phyloP scores from a whole-genome alignment of 495 filamentous ascomycete genomes.

The Penicillium flavigenum region DNA sequence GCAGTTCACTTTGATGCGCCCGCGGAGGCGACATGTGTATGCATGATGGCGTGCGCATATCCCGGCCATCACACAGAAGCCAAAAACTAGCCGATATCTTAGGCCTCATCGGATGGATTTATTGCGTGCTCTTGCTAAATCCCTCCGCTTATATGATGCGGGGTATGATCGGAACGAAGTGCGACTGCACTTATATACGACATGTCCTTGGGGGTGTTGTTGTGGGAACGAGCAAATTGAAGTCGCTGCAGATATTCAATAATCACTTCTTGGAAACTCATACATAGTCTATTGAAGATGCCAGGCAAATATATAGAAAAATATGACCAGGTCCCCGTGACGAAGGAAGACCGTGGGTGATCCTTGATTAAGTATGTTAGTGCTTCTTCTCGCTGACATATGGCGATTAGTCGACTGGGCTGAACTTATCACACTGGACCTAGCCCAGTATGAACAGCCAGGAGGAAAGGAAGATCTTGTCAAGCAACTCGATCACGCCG shows the following conservation, averaged over 20 bases:
- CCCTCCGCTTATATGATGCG: slow-evolving; percentile 2
- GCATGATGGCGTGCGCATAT: slow-evolving; percentile 30
- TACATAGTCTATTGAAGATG: slow-evolving; percentile 30
- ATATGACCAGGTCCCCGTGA: slow-evolving; percentile 50
- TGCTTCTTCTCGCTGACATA: slow-evolving; percentile 7
- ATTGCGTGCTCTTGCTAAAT: slow-evolving; percentile 38
- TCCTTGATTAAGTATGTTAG: not conserved
- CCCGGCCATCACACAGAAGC: not conserved
- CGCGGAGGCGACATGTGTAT: slow-evolving; percentile 15
- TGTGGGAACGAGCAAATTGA: not conserved
- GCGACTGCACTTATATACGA: not conserved
- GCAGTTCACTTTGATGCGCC: not conserved
- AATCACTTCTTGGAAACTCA: not conserved
- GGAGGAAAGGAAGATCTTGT: slow-evolving; percentile 56
- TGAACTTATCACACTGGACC: slow-evolving; percentile 56
- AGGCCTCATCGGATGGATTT: slow-evolving; percentile 19
- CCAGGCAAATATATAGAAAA: slow-evolving; percentile 43
- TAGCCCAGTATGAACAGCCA: slow-evolving; percentile 48
- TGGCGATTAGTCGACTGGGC: slow-evolving; percentile 48
- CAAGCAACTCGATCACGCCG: slow-evolving; percentile 57
- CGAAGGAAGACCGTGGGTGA: slow-evolving; percentile 44
- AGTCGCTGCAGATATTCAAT: not conserved
- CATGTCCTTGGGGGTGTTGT: not conserved
- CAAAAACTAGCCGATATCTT: slow-evolving; percentile 19
- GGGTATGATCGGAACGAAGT: slow-evolving; percentile 1